Conservation (phyloP, 2,329 filamentous ascomycete species). For the Stachybotrys chlorohalonatus region DNA sequence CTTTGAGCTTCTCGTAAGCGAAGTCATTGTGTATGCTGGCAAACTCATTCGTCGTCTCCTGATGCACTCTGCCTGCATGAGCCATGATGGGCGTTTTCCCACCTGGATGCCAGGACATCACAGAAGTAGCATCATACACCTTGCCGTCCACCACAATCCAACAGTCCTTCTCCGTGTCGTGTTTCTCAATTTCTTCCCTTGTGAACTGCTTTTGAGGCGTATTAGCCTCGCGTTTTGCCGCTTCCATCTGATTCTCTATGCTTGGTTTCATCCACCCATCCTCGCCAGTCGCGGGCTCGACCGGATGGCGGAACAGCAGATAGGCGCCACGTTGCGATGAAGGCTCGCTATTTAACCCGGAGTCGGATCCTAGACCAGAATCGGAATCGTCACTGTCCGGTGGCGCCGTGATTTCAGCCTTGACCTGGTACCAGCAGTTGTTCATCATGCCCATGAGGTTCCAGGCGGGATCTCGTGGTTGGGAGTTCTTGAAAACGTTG, state of each 20-base stretch:
- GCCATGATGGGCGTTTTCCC: conserved; percentile 36
- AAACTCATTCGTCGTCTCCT: conserved; percentile 39
- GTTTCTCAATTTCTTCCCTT: conserved; percentile 42
- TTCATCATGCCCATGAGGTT: conserved; percentile 47
- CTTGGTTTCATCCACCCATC: conserved; percentile 43
- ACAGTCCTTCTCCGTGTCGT: conserved; percentile 35
- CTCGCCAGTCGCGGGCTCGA: conserved; percentile 29
- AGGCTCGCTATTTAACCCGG: too few species aligned
- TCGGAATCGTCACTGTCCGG: conserved; percentile 18
- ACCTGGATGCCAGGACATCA: conserved; percentile 39
- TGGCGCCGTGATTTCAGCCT: conserved; percentile 19
- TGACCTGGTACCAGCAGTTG: conserved; percentile 39
- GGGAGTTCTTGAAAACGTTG: conserved; percentile 41
- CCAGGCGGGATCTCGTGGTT: conserved; percentile 35
- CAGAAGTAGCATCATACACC: conserved; percentile 39
- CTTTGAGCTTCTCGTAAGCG: conserved; percentile 37
- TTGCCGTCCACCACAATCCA: conserved; percentile 45
- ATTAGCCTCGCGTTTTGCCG: conserved; percentile 31
- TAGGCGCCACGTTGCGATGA: too few species aligned
- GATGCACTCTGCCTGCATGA: conserved; percentile 39
- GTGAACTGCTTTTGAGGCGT: conserved; percentile 42
- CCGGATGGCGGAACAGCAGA: conserved; percentile 36
- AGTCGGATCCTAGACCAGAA: too few species aligned
- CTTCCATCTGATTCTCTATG: conserved; percentile 32
- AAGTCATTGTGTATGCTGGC: conserved; percentile 41